Percentiles rank a stretch among this genome's conserved stretches.
Evolutionary conservation across 176 grass and related monocot species (phyloP).

Genomic region (Aegilops longissima): DNA sequence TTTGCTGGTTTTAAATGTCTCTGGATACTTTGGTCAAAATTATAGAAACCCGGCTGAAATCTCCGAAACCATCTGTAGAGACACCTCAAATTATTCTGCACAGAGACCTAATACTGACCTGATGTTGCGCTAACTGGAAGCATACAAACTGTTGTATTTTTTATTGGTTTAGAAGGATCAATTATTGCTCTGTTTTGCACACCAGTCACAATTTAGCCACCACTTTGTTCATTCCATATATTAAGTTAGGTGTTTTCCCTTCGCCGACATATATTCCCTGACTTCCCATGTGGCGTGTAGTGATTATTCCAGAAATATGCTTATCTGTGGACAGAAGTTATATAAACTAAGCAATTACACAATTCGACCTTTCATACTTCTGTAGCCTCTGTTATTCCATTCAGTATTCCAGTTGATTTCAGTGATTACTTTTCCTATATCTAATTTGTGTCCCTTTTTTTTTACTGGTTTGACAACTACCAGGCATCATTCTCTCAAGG

Average conservation of each 20-base stretch:
- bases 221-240: background rate
- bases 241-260: background rate
- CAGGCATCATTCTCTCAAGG: slow-evolving; percentile 45
- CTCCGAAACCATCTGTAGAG: background rate
- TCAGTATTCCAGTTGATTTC: background rate
- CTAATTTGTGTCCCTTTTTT: background rate
- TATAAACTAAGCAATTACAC: background rate
- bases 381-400: background rate
- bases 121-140: background rate
- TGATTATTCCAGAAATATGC: background rate
- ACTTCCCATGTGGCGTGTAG: background rate
- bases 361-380: background rate
- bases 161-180: background rate
- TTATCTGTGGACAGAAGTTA: background rate
- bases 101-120: background rate
- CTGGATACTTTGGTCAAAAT: background rate
- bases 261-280: background rate
- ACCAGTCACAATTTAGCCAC: background rate
- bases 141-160: background rate
- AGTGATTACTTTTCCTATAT: background rate
- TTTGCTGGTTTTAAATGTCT: background rate
- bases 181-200: background rate
- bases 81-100: background rate
- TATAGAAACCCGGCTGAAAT: background rate
- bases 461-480: background rate